Evolutionary conservation across 177 flowering plant genomes (phyloP).

Genomic region (Tripterygium wilfordii): DNA sequence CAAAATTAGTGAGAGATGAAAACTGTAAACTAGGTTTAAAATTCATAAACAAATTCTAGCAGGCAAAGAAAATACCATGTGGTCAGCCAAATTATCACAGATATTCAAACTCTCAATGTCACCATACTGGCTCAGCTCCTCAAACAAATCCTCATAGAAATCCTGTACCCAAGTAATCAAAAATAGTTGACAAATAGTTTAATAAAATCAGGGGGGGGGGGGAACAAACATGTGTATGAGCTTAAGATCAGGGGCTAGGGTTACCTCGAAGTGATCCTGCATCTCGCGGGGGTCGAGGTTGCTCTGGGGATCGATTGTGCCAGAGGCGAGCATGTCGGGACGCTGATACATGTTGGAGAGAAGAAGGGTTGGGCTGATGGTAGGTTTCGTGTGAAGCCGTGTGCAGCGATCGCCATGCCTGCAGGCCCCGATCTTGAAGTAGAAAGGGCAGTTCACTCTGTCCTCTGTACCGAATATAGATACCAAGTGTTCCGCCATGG

Average conservation of each 20-base stretch:
- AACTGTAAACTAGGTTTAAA: too few relatives aligned
- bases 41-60: too few relatives aligned
- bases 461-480: conserved; percentile 93
- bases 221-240: too few relatives aligned
- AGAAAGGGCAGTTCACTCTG: conserved; percentile 88
- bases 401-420: conserved; percentile 95
- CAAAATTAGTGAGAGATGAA: not conserved
- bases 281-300: too few relatives aligned
- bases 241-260: too few relatives aligned
- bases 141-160: conserved; percentile 86
- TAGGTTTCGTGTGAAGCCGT: conserved; percentile 80
- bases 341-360: conserved; percentile 96
- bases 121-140: conserved; percentile 89
- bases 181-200: too few relatives aligned
- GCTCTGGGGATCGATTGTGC: conserved; percentile 75
- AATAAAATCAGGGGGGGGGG: too few relatives aligned
- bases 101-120: conserved; percentile 77
- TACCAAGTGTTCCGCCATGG: conserved; percentile 96
- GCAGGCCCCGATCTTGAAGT: conserved; percentile 97
- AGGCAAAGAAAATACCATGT: conserved; percentile 47
- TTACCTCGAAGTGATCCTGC: conserved; percentile 84
- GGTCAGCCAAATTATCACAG: conserved; percentile 94
- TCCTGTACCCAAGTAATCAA: conserved; percentile 35
- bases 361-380: conserved; percentile 82
- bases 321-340: conserved; percentile 89